Conservation (phyloP, 306 rosid species). For the Neltuma alba region DNA sequence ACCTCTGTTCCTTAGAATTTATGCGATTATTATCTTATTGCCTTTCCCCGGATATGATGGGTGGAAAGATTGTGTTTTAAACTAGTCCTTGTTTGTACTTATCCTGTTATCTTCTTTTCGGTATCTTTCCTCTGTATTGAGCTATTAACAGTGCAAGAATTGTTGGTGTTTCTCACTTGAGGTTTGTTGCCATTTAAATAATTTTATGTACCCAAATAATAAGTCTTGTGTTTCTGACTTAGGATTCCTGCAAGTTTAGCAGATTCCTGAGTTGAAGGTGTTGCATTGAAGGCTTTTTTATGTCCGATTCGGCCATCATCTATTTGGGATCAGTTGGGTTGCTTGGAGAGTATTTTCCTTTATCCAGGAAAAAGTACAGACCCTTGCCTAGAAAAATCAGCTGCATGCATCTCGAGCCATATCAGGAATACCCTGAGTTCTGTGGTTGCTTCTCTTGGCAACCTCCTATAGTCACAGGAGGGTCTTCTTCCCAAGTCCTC, state of each 20-base stretch:
- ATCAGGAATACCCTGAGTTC: slow-evolving; percentile 45
- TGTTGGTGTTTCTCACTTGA: neutral
- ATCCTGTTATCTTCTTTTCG: neutral
- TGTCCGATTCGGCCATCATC: slow-evolving; percentile 68
- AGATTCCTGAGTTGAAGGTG: slow-evolving; percentile 56
- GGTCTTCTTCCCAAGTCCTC: slow-evolving; percentile 35
- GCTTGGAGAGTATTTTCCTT: slow-evolving; percentile 62
- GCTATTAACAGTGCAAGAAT: neutral
- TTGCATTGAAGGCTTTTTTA: slow-evolving; percentile 61
- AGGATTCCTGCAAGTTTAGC: slow-evolving; percentile 48
- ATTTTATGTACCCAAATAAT: neutral
- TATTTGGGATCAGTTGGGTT: slow-evolving; percentile 62
- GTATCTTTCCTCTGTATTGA: neutral
- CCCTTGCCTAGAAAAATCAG: slow-evolving; percentile 34
- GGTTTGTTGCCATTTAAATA: neutral
- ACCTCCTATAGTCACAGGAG: slow-evolving; percentile 33
- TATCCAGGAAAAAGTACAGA: slow-evolving; percentile 57
- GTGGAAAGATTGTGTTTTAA: neutral
- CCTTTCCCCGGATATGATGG: neutral
- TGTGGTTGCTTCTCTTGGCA: slow-evolving; percentile 47
- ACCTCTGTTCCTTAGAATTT: neutral
- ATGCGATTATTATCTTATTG: neutral
- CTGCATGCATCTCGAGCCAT: slow-evolving; percentile 64
- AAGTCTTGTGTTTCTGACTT: slow-evolving; percentile 19
- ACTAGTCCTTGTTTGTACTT: neutral